Conservation (phyloP, 495 filamentous ascomycete genomes). For the Sporormia fimetaria region DNA sequence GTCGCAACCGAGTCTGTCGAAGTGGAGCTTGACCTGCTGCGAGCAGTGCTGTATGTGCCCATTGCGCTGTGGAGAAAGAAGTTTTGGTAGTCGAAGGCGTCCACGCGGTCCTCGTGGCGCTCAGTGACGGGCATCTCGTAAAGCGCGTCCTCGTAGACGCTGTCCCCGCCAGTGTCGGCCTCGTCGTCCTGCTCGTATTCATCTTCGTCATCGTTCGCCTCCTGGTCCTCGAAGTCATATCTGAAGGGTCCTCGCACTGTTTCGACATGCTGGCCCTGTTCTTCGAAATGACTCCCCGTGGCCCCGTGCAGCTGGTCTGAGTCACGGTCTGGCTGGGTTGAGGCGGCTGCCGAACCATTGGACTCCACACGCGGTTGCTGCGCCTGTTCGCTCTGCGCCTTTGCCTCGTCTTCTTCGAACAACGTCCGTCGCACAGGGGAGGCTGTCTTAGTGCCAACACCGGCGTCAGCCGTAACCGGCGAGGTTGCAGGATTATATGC, state of each 20-base stretch:
- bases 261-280: conserved; percentile 2
- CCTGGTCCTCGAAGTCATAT: conserved; percentile 4
- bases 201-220: conserved; percentile 15
- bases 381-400: too few species aligned
- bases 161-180: conserved; percentile 37
- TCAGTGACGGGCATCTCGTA: conserved; percentile 41
- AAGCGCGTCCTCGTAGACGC: conserved; percentile 50
- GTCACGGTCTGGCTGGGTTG: conserved; percentile 9
- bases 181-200: conserved; percentile 27
- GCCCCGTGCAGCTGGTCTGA: neutral
- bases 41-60: conserved; percentile 51
- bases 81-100: conserved; percentile 95
- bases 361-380: too few species aligned
- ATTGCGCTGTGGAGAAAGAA: conserved; percentile 87
- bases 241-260: conserved; percentile 28
- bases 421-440: conserved; percentile 38
- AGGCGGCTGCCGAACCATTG: too few species aligned
- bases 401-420: conserved; percentile 28
- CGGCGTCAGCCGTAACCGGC: conserved; percentile 20
- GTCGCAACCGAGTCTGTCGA: conserved; percentile 69
- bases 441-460: conserved; percentile 18
- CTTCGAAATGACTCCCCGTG: too few species aligned
- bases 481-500: conserved; percentile 19
- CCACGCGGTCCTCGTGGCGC: conserved; percentile 85
- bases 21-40: conserved; percentile 37